A percentile compares a stretch with the other conserved stretches of the same genome.
phyloP scores from a whole-genome alignment of 305 asterid species.

The Solanum chacoense region DNA sequence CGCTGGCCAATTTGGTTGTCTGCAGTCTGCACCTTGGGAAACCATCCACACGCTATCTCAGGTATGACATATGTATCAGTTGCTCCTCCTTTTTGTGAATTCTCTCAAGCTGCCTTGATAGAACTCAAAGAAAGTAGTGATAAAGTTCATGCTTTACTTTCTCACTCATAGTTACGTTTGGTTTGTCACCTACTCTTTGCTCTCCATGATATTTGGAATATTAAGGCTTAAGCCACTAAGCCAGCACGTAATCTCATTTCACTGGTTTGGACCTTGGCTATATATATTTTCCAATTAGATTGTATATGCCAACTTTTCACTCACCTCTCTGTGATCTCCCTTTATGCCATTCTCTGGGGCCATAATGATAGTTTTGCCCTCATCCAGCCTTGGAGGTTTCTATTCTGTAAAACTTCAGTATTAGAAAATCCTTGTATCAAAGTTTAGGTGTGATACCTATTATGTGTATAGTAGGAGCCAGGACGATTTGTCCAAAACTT shows the following conservation, averaged over 20 bases:
- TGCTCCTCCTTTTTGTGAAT: background rate
- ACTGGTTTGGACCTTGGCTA: background rate
- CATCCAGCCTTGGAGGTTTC: background rate
- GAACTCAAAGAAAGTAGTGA: background rate
- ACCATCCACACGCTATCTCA: constrained; percentile 71
- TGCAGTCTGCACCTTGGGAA: constrained; percentile 94
- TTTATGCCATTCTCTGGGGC: background rate
- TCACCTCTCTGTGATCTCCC: background rate
- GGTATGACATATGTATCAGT: constrained; percentile 22
- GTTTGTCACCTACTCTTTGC: background rate
- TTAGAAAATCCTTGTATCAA: background rate
- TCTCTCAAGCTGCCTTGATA: background rate
- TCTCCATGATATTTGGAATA: background rate
- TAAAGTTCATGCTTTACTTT: background rate
- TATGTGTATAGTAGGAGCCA: background rate
- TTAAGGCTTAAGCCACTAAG: background rate
- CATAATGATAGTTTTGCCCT: background rate
- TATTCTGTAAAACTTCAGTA: background rate
- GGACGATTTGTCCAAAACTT: background rate
- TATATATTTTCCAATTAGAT: background rate
- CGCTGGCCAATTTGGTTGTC: constrained; percentile 76
- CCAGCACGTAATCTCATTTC: background rate
- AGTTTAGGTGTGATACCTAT: background rate
- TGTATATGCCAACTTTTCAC: background rate
- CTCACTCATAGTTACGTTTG: background rate